Conservation (phyloP, 345 rosid genomes). For the Sonneratia alba region DNA sequence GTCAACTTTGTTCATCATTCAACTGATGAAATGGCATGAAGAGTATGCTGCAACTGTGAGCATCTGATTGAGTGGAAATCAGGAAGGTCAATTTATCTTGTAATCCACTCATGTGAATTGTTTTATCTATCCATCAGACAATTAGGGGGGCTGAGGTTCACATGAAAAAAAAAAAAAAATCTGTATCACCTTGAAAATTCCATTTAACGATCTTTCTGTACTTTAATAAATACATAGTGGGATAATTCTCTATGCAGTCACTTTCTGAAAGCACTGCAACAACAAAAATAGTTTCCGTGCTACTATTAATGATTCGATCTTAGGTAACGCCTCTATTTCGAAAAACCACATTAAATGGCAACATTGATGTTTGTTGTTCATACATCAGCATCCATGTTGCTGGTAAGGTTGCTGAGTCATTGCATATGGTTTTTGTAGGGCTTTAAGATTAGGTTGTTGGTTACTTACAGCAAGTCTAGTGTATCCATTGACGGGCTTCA, state of each 20-base stretch:
- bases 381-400: slow-evolving; percentile 1
- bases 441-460: neutral
- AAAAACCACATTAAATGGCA: neutral
- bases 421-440: neutral
- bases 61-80: neutral
- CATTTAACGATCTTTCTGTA: neutral
- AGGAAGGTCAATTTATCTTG: neutral
- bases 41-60: neutral
- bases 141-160: neutral
- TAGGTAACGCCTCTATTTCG: neutral
- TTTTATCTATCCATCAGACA: neutral
- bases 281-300: neutral
- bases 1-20: neutral
- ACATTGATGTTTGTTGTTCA: neutral
- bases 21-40: neutral
- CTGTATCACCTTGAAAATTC: neutral
- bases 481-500: neutral
- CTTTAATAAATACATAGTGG: neutral
- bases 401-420: slow-evolving; percentile 1
- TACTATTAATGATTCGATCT: neutral
- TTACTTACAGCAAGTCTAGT: neutral
- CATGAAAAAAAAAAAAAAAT: neutral
- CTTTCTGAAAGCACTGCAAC: neutral
- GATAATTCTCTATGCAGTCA: neutral
- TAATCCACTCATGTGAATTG: neutral